These are phyloP conservation scores for Cyclocybe cylindracea DNA, from an alignment of 768 basidiomycete species.

Conservation along the genomic window DNA sequence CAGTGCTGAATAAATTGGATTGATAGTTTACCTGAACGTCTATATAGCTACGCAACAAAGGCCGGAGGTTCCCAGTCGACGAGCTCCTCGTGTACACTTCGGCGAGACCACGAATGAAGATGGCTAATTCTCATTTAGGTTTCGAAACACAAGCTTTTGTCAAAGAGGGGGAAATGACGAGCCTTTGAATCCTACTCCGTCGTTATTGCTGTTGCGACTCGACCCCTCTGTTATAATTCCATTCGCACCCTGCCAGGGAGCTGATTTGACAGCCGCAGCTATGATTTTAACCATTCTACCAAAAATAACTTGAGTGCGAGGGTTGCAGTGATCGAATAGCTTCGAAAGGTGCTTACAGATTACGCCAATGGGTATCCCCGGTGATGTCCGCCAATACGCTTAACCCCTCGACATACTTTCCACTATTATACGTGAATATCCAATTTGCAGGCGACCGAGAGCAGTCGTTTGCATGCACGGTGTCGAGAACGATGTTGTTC, in stretches of 20 bases:
- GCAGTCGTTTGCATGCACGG: conserved; percentile 47
- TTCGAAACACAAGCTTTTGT: not conserved
- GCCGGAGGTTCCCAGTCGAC: conserved; percentile 35
- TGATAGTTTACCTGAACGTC: conserved; percentile 46
- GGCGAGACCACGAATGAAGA: conserved; percentile 48
- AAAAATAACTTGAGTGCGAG: not conserved
- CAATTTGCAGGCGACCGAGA: conserved; percentile 43
- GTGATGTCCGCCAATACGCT: conserved; percentile 45
- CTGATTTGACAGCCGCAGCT: conserved; percentile 42
- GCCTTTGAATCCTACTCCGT: conserved; percentile 57
- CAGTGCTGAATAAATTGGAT: not conserved
- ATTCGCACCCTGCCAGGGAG: conserved; percentile 47
- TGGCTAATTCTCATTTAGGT: conserved; percentile 13
- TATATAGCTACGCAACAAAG: conserved; percentile 47
- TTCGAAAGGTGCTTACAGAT: conserved; percentile 31
- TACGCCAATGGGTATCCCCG: conserved; percentile 40
- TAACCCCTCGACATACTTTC: conserved; percentile 55
- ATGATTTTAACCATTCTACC: conserved; percentile 25
- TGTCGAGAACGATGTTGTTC: conserved; percentile 45
- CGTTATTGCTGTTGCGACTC: conserved; percentile 39
- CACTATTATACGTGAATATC: conserved; percentile 57
- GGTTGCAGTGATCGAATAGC: not conserved
- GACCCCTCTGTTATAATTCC: conserved; percentile 56
- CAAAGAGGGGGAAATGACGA: not conserved
- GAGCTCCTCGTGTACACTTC: conserved; percentile 45